Base-by-base conservation (phyloP, 352 stramenopile genomes). In the Stephanocyclus meneghinianus region DNA sequence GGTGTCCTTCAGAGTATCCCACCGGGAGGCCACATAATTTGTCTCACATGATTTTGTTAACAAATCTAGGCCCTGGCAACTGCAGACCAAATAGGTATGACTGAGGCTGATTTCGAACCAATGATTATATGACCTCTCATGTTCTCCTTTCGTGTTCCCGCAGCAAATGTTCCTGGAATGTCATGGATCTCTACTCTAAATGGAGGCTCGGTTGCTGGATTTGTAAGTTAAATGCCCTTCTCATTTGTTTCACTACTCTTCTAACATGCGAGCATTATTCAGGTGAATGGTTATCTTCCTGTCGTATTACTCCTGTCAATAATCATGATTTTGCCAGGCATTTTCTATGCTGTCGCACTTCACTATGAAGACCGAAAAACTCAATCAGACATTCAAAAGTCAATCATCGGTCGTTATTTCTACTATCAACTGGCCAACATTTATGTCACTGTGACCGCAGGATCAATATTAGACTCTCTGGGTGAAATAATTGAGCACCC, bases 361-460 rank as follows among this genome's bases (percentile, higher is more conserved):
- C 78, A 78, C 8, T 94, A 93, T 57, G 88, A 94, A 76, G 71
- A 88, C 55, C 63, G 89, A 53, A 94, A 93, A 71, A 92, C 87
- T 37, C 62, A 86, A 48, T 90, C 83, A 21, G 87, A 92, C 69
- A 82, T 94, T 10, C 89, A 95, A 70, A 72, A 74, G 50, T 90
- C 81, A 15, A 91, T 93, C 32, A 80, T 91, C 62, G 82, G 84
- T 8, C 77, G 91, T 26, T 93, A 93, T 67, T 94, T 95, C 81
- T 92, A 93, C 69, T 95, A 91, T 77, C 90, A 89, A 57, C 29
- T 76, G 55, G 55, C 55, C 35, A 63, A 63, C n/a, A 63, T 63
- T 70, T 95, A 92, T 74, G 87, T 95, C 51, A 91, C 89, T 37
- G 87, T 95, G 0, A 93, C 86, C 51, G 86, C 88, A n/a, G 91